Percentiles rank a stretch among this genome's conserved stretches.
Evolutionary conservation across 179 eudicot species (phyloP).

Genomic region (Silene vulgaris): DNA sequence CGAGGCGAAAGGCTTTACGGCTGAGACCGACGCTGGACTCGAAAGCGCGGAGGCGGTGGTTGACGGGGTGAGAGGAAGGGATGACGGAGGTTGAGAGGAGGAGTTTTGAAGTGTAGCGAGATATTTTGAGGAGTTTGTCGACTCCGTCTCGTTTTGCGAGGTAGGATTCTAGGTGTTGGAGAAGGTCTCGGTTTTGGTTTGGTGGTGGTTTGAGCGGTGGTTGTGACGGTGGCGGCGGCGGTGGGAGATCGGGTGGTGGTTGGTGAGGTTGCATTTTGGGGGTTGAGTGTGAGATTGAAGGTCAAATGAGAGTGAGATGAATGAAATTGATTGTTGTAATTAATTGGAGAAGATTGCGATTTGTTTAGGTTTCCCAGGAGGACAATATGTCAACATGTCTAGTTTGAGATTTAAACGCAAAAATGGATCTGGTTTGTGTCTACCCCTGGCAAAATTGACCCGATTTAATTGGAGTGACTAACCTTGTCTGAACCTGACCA

Average conservation of each 20-base stretch:
- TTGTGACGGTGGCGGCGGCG: neutral
- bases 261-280: slow-evolving; percentile 15
- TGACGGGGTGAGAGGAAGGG: slow-evolving; percentile 35
- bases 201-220: slow-evolving; percentile 9
- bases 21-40: slow-evolving; percentile 78
- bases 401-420: too few relatives aligned
- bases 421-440: too few relatives aligned
- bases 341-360: too few relatives aligned
- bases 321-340: too few relatives aligned
- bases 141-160: slow-evolving; percentile 91
- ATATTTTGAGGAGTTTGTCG: slow-evolving; percentile 84
- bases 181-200: slow-evolving; percentile 40
- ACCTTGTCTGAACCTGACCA: too few relatives aligned
- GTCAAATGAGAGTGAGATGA: too few relatives aligned
- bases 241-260: neutral
- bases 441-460: too few relatives aligned
- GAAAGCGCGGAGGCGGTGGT: slow-evolving; percentile 54
- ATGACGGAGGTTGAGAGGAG: slow-evolving; percentile 58
- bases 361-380: too few relatives aligned
- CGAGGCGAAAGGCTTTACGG: slow-evolving; percentile 92
- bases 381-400: too few relatives aligned
- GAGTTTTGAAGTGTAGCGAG: slow-evolving; percentile 81
- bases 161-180: slow-evolving; percentile 74
- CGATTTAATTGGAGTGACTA: too few relatives aligned
- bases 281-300: too few relatives aligned